Conservation (phyloP, 441 rosid genomes). For the Raphanus hybrid region DNA sequence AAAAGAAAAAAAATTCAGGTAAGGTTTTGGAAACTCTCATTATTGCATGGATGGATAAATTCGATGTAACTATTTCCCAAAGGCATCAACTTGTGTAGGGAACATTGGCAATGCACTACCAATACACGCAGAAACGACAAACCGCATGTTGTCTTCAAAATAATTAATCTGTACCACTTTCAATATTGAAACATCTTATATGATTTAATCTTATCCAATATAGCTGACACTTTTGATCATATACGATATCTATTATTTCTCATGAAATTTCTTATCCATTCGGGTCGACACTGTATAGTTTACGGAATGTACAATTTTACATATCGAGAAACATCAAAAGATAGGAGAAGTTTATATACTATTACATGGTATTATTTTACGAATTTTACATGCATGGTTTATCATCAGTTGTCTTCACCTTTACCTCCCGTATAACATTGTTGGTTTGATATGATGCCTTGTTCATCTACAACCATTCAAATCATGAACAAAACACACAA, state of each 20-base stretch:
- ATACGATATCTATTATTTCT: not conserved
- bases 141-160: constrained; percentile 17
- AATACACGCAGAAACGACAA: constrained; percentile 38
- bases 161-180: constrained; percentile 20
- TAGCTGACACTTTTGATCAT: not conserved
- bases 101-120: constrained; percentile 36
- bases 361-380: too few species aligned
- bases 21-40: not conserved
- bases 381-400: too few species aligned
- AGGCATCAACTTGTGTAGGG: constrained; percentile 31
- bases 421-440: too few species aligned
- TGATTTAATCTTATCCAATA: constrained; percentile 27
- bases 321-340: too few species aligned
- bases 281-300: not conserved
- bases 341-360: too few species aligned
- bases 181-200: not conserved
- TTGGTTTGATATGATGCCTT: too few species aligned
- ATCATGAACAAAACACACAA: constrained; percentile 13
- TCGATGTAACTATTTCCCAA: not conserved
- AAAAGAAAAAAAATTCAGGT: not conserved
- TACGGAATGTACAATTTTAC: too few species aligned
- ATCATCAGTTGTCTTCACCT: not conserved
- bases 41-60: constrained; percentile 2
- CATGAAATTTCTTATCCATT: not conserved
- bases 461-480: not conserved